These are phyloP conservation scores for Astrothelium subdiscretum DNA, from an alignment of 495 filamentous ascomycete genomes.

Conservation along the genomic window DNA sequence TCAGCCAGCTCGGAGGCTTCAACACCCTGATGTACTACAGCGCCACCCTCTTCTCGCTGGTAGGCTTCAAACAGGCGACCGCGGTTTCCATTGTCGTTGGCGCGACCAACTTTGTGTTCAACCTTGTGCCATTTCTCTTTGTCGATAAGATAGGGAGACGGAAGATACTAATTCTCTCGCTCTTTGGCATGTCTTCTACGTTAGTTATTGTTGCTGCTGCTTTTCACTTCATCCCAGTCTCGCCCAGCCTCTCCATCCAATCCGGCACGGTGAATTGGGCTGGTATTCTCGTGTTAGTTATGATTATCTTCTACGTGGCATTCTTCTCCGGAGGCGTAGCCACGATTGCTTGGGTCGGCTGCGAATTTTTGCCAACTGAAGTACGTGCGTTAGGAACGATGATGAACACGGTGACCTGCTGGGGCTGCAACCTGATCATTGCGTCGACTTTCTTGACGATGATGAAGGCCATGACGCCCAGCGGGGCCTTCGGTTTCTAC, in stretches of 20 bases:
- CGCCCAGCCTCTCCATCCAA: too few species aligned
- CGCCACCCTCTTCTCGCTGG: constrained; percentile 38
- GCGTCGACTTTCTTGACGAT: constrained; percentile 40
- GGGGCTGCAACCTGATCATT: constrained; percentile 42
- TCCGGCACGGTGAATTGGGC: constrained; percentile 31
- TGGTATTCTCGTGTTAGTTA: constrained; percentile 28
- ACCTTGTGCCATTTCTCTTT: constrained; percentile 37
- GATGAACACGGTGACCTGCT: constrained; percentile 39
- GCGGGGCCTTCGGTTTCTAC: constrained; percentile 43
- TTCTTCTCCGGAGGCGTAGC: constrained; percentile 38
- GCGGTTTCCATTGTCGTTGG: constrained; percentile 40
- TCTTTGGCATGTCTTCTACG: constrained; percentile 28
- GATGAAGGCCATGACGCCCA: constrained; percentile 38
- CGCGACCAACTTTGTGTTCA: constrained; percentile 44
- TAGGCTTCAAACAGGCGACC: constrained; percentile 40
- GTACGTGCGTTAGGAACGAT: constrained; percentile 43
- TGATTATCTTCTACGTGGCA: constrained; percentile 38
- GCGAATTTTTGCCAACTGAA: constrained; percentile 43
- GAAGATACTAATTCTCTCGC: constrained; percentile 34
- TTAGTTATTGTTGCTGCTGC: too few species aligned
- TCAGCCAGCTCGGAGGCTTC: constrained; percentile 38
- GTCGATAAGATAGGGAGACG: constrained; percentile 40
- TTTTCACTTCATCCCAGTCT: too few species aligned
- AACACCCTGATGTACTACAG: constrained; percentile 42
- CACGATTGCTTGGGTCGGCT: constrained; percentile 40